A percentile compares a stretch with the other conserved stretches of the same genome.
phyloP scores from a whole-genome alignment of 202 grass and related monocot genomes.

The Sporobolus alterniflorus region DNA sequence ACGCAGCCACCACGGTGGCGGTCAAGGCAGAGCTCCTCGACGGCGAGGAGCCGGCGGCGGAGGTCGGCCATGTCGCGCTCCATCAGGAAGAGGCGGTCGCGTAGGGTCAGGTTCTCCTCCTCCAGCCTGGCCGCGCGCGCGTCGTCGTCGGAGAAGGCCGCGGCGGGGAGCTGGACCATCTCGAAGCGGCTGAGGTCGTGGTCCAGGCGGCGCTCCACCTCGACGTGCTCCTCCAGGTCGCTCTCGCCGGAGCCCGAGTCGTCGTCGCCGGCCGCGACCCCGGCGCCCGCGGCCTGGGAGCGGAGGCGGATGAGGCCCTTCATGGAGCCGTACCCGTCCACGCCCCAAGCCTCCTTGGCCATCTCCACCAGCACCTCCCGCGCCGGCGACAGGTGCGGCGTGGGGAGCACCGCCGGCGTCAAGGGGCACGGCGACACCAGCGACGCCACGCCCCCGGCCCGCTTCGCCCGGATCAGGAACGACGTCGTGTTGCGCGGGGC shows the following conservation, averaged over 20 bases:
- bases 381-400: slow-evolving; percentile 79
- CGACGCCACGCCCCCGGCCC: slow-evolving; percentile 73
- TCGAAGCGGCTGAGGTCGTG: slow-evolving; percentile 99
- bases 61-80: slow-evolving; percentile 85
- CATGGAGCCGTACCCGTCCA: slow-evolving; percentile 96
- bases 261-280: slow-evolving; percentile 34
- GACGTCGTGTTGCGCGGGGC: slow-evolving; percentile 95
- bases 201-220: slow-evolving; percentile 95
- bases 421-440: slow-evolving; percentile 90
- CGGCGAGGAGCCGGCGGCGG: slow-evolving; percentile 54
- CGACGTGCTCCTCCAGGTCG: slow-evolving; percentile 95
- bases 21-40: slow-evolving; percentile 55
- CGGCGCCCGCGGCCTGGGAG: background rate
- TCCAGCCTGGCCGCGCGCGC: slow-evolving; percentile 59
- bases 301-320: slow-evolving; percentile 97
- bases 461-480: slow-evolving; percentile 96
- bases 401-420: slow-evolving; percentile 87
- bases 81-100: slow-evolving; percentile 75
- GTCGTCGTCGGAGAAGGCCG: slow-evolving; percentile 30
- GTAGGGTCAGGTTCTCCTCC: slow-evolving; percentile 88
- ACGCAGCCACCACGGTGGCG: slow-evolving; percentile 46
- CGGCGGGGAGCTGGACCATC: slow-evolving; percentile 68
- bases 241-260: slow-evolving; percentile 92
- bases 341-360: slow-evolving; percentile 98
- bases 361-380: slow-evolving; percentile 94